A percentile compares a stretch with the other conserved stretches of the same genome.
phyloP scores from a whole-genome alignment of 2,329 filamentous ascomycete species.

The Herpomyces periplanetae region DNA sequence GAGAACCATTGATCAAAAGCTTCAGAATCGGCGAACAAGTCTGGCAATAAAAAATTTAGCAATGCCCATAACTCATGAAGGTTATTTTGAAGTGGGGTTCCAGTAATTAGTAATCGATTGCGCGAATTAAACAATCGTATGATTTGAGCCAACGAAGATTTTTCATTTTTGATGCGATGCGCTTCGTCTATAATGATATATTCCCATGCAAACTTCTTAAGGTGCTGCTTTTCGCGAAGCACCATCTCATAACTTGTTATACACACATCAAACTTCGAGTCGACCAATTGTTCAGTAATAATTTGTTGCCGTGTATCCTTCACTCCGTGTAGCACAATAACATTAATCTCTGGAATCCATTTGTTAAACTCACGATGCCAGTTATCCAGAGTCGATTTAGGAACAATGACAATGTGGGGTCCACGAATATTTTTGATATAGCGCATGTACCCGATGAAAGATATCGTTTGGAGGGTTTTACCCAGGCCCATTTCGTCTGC shows the following conservation, averaged over 20 bases:
- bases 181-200: conserved; percentile 98
- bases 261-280: conserved; percentile 87
- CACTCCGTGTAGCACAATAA: conserved; percentile 63
- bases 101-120: conserved; percentile 76
- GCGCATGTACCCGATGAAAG: conserved; percentile 72
- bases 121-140: conserved; percentile 84
- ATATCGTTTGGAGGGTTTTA: conserved; percentile 87
- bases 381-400: conserved; percentile 90
- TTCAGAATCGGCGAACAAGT: conserved; percentile 83
- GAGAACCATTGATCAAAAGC: conserved; percentile 98
- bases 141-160: conserved; percentile 79
- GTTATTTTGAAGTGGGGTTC: conserved; percentile 88
- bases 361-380: conserved; percentile 77
- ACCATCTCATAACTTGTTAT: conserved; percentile 99
- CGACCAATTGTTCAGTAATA: conserved; percentile 61
- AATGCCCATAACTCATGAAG: conserved; percentile 89
- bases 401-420: conserved; percentile 61
- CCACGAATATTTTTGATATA: conserved; percentile 63
- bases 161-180: conserved; percentile 96
- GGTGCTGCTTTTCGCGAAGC: conserved; percentile 55
- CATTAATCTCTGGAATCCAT: conserved; percentile 86
- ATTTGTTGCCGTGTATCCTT: conserved; percentile 67
- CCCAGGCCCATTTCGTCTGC: conserved; percentile 96
- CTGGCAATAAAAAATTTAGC: conserved; percentile 83
- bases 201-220: conserved; percentile 96